Percentiles rank a stretch among this genome's conserved stretches.
Conservation (phyloP, 768 basidiomycete genomes). For the Hericium alpestre region DNA sequence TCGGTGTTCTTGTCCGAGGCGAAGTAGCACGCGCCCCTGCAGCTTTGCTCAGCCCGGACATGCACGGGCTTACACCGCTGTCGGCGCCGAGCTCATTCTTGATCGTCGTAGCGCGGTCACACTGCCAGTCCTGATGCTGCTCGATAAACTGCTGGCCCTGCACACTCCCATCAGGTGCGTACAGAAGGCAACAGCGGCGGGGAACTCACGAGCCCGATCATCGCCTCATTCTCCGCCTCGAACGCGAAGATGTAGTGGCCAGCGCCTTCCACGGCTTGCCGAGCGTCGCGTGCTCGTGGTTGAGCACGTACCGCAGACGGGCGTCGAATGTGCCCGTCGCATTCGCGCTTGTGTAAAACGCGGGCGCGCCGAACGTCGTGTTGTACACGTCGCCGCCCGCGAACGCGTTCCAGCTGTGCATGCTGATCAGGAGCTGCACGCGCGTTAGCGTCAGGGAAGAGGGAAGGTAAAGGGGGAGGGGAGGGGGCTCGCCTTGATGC, state of each 20-base stretch:
- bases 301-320: slow-evolving; percentile 27
- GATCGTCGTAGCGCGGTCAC: not conserved
- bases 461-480: not conserved
- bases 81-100: not conserved
- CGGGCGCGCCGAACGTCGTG: not conserved
- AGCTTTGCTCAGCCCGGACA: not conserved
- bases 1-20: not conserved
- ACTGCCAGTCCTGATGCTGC: not conserved
- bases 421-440: too few species aligned
- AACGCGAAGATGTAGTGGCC: slow-evolving; percentile 27
- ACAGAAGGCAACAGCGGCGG: not conserved
- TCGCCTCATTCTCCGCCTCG: slow-evolving; percentile 28
- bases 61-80: not conserved
- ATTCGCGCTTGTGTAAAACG: slow-evolving; percentile 17
- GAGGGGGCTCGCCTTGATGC: slow-evolving; percentile 18
- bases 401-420: not conserved
- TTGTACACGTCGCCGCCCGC: not conserved
- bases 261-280: slow-evolving; percentile 29
- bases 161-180: not conserved
- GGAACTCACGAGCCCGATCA: slow-evolving; percentile 18
- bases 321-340: slow-evolving; percentile 24
- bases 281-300: slow-evolving; percentile 27
- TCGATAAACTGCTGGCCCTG: not conserved
- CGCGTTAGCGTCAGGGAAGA: not conserved
- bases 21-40: not conserved